Conservation (phyloP, 2,329 filamentous ascomycete species). For the Annulohypoxylon truncatum region DNA sequence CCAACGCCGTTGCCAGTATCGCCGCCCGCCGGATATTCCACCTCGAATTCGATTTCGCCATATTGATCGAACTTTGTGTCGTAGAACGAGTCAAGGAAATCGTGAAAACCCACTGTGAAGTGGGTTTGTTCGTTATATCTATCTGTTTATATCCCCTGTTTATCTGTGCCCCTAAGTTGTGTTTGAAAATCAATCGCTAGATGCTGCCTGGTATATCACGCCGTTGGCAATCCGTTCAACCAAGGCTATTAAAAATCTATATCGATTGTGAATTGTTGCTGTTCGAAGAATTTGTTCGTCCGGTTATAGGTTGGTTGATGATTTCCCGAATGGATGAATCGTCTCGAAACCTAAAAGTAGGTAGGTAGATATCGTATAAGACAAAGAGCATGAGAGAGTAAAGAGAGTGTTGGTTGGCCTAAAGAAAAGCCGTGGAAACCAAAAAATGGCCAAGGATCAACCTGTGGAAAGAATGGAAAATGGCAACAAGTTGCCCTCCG, state of each 20-base stretch:
- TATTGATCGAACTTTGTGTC: constrained; percentile 34
- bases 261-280: constrained; percentile 26
- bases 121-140: constrained; percentile 31
- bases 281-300: constrained; percentile 22
- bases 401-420: constrained; percentile 31
- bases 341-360: constrained; percentile 19
- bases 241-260: constrained; percentile 34
- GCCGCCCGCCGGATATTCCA: constrained; percentile 48
- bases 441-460: constrained; percentile 67
- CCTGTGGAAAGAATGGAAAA: constrained; percentile 62
- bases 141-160: constrained; percentile 9
- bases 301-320: constrained; percentile 11
- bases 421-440: constrained; percentile 43
- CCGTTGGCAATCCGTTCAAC: constrained; percentile 15
- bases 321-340: constrained; percentile 30
- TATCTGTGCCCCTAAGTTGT: constrained; percentile 21
- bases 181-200: constrained; percentile 41
- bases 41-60: constrained; percentile 46
- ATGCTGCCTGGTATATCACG: constrained; percentile 37
- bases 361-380: constrained; percentile 26
- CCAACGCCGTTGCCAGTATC: constrained; percentile 53
- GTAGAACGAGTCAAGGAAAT: constrained; percentile 34
- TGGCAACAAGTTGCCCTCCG: constrained; percentile 48
- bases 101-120: constrained; percentile 25
- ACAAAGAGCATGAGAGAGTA: constrained; percentile 36